Base-by-base conservation (phyloP, 2,329 filamentous ascomycete genomes). In the Colletotrichum liriopes region DNA sequence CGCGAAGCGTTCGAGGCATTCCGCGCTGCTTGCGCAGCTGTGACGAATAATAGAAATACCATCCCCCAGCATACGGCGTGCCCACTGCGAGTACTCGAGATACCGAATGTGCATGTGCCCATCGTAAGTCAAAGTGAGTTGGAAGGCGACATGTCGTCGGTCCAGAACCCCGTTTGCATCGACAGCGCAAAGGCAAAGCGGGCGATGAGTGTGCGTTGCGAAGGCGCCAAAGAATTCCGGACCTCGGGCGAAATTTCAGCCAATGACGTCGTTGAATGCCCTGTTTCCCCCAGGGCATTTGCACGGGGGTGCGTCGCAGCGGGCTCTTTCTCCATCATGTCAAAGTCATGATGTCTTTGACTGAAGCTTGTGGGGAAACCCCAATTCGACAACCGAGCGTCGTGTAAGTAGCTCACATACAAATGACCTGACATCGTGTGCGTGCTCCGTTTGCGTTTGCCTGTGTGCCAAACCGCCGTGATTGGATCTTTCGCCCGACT, bases 311-410 rank as follows among this genome's bases (percentile, higher is more conserved):
- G 29, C 18, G 47, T 23, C 59, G 20, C 26, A 23, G 8, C 18
- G 26, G 26, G 41, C 26, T 32, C 29, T 18, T 61, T 61, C 61
- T 41, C 67, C 61, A 51, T 59, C 60, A 29, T 45, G 20, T 9
- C 23, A 63, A 71, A 74, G 71, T 71, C 73, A 74, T 74, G 70
- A 74, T 74, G 72, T 74, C 65, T 72, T 74, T 55, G 71, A 74
- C 61, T 65, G 67, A 47, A 16, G 41, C 23, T 32, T 55, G 43
- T 60, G 67, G 58, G 43, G 59, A 26, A 67, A 67, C 35, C 61
- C 52, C 51, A 62, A 51, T 56, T 58, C 51, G 18, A 60, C 20
- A 29, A 8, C 32, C 20, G 20, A 8, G 23, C 12, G 14, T 16
- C n/a, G 7, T 5, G 37, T 41, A 41, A 2, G 37, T 26, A 26